Base-by-base conservation (phyloP, 1,284 basidiomycete species). In the Quambalaria eucalypti region DNA sequence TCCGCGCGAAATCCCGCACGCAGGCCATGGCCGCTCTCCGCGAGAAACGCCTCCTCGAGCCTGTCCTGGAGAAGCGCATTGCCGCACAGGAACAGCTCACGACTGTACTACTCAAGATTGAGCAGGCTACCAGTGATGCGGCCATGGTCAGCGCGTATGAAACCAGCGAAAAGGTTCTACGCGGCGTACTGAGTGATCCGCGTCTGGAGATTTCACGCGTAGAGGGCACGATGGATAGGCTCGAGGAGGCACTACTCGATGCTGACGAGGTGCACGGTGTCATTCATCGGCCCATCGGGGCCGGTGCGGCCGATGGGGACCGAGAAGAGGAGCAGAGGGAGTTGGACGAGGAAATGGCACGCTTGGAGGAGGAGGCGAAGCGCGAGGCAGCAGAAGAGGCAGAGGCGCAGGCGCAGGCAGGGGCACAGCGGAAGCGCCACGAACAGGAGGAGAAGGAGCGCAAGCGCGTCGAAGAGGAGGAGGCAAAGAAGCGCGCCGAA, bases 141-240 rank as follows among this genome's bases (percentile, higher is more conserved):
- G 86, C 91, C 87, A 87, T 96, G 52, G 84, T 96, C 82, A 82
- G 83, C 61, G 83, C 85, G 0, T 96, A 93, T 72, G 83, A 88
- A 72, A 83, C 84, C 1, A 90, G 89, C 1, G 85, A 87, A 0
- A 76, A 81, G 1, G 89, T 90, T 0, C 80, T 97, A 8, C 82
- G 82, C 10, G 76, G 81, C 0, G 83, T 96, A 39, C 83, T 96
- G 2, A 78, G 84, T 1, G 84, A 92, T 65, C 88, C 90, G 0
- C 84, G 84, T 0, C 79, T 97, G 12, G 83, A 86, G 60, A 81
- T 83, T 5, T 86, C 86, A 19, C 82, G 82, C 48, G 84, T 96
- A 50, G 88, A 93, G 48, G 80, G 82, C 62, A 92, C 89, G 1
- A 85, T 95, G 82, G 87, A 91, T 30, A 85, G 84, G 2, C 81